Evolutionary conservation across 2,329 filamentous ascomycete genomes (phyloP), one percentile per base, ranked within the genome.

Genomic region (Xylaria digitata): DNA sequence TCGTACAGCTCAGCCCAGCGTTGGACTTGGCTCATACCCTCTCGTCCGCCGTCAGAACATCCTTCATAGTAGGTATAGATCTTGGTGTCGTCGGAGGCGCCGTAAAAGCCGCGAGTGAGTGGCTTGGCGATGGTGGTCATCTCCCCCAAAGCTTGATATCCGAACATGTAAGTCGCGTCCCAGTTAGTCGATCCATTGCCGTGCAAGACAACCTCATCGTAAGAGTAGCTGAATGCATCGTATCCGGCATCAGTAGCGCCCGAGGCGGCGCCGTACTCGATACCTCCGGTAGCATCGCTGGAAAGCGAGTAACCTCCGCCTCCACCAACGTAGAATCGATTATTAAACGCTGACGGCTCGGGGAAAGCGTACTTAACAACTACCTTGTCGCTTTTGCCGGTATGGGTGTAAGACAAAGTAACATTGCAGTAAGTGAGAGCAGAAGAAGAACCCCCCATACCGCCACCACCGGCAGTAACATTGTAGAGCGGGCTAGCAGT

Each of bases 111-210:
- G 63, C 72, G 73, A 11, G 81, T 78, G 30, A 85, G 63, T 1
- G 77, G 74, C 70, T 85, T 85, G 30, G 82, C 83, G 17, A 86
- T 72, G 43, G 75, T 70, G 9, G 81, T 84, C 79, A 86, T 81
- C 74, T 88, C 86, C 50, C 82, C 81, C 1, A 86, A 76, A 0
- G 82, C 85, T 67, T 82, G 78, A 75, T 87, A 87, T 0, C 77
- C 80, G 60, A 86, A 86, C 78, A 82, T 84, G 75, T 83, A 80
- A 2, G 81, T 77, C 1, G 81, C 76, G 40, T 86, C 79, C 77
- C 80, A 86, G 74, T 87, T 84, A 70, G 85, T 78, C 2, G 82
- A 82, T 11, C 84, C 84, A 64, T 87, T 86, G n/a, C 76, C 81
- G 56, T 76, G 73, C 1, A 85, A 76, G 15, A 80, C 76, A 1